Evolutionary conservation across 805 yeast genomes (phyloP).

Genomic region (Candida berthetii): DNA sequence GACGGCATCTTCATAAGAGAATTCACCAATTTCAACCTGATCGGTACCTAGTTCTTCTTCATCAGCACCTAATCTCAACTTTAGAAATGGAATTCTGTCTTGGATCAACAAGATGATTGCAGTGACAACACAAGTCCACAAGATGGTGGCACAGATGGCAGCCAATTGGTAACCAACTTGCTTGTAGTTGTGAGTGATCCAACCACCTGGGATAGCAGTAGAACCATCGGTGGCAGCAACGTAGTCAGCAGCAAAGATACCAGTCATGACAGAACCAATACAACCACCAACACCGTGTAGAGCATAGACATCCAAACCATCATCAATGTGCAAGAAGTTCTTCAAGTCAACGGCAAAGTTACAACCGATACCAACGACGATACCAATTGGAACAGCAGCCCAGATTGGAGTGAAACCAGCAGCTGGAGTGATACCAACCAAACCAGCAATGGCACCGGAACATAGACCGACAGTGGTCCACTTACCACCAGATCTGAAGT

Average conservation of each 20-base stretch:
- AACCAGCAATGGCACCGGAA: constrained; percentile 89
- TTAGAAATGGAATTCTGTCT: constrained; percentile 76
- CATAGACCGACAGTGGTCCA: constrained; percentile 95
- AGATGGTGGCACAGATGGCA: constrained; percentile 60
- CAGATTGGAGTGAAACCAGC: constrained; percentile 95
- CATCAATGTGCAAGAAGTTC: constrained; percentile 69
- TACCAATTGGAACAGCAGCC: constrained; percentile 81
- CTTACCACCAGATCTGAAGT: constrained; percentile 69
- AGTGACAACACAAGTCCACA: constrained; percentile 74
- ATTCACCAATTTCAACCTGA: constrained; percentile 86
- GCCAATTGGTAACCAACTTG: constrained; percentile 90
- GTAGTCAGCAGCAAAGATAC: constrained; percentile 88
- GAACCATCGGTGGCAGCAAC: constrained; percentile 77
- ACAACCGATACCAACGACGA: constrained; percentile 68
- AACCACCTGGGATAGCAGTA: constrained; percentile 70
- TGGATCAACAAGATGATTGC: constrained; percentile 56
- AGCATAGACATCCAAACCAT: constrained; percentile 92
- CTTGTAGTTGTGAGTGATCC: constrained; percentile 76
- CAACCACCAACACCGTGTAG: constrained; percentile 93
- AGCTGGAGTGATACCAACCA: constrained; percentile 94
- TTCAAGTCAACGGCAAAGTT: constrained; percentile 84
- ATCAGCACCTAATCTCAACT: constrained; percentile 77
- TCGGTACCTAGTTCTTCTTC: constrained; percentile 89
- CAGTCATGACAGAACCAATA: constrained; percentile 78
- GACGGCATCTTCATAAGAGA: constrained; percentile 62